Base-by-base conservation (phyloP, 192 early-diverging fungal species). In the Umbelopsis isabellina region DNA sequence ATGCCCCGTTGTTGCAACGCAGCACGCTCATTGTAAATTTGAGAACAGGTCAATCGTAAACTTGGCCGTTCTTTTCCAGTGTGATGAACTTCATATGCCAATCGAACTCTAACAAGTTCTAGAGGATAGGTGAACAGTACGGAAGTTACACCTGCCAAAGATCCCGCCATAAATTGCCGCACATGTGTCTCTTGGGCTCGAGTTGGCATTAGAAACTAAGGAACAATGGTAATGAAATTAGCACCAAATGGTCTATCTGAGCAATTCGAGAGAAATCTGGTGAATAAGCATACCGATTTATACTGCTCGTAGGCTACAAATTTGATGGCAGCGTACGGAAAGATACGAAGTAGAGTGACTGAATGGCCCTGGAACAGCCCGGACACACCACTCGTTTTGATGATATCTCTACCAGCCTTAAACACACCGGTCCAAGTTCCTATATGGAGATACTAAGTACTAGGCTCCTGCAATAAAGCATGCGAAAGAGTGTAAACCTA, bases 221-320 rank as follows among this genome's bases (percentile, higher is more conserved):
- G 21, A 64, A 45, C 53, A 22, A 47, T 1, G 3, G 27, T 30
- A 65, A 49, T 25, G 51, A 33, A 21, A 67, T 58, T 48, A 37
- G 13, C 46, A 12, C 41, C 9, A 45, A 45, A 45, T 66, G 33
- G 23, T 52, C 25, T 7, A n/a, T 47, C 48, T 4, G 45, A 18
- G 37, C 23, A 5, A 41, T 33, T 46, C 35, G 70, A n/a, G 44
- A 68, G 55, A 25, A 4, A 0, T 12, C 0, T 4, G 0, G 20
- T 23, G n/a, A 16, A 41, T 22, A 16, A 18, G 55, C 84, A 71
- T 82, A 84, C 83, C 49, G 80, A 69, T 69, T 86, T 84, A 69
- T 89, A 91, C 79, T 99, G 96, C 83, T 99, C 97, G 77, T 94
- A 97, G 9, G 90, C 90, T 87, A 97, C 95, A 74, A 97, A 99